Percentiles rank a stretch among this genome's conserved stretches.
Evolutionary conservation across 2,329 filamentous ascomycete species (phyloP).

Genomic region (Berkeleyomyces rouxiae): DNA sequence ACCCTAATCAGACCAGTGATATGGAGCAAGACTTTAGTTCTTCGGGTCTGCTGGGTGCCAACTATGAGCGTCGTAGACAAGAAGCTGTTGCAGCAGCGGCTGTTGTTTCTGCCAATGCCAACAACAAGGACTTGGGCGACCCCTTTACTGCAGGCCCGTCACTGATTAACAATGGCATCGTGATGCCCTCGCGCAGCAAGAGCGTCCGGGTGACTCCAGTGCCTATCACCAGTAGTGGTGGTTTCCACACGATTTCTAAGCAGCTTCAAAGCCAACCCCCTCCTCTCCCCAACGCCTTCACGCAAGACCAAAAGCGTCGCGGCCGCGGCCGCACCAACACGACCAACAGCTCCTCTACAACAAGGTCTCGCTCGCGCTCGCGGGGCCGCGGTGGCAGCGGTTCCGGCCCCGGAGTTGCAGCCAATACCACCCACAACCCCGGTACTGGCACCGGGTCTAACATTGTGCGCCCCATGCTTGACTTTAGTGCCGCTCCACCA

Average conservation of each 20-base stretch:
- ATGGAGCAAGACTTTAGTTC: conserved; percentile 30
- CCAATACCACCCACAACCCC: conserved; percentile 10
- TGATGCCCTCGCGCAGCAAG: conserved; percentile 6
- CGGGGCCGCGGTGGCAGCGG: conserved; percentile 17
- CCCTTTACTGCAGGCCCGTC: conserved; percentile 41
- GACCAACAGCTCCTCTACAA: not conserved
- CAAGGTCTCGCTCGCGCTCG: conserved; percentile 16
- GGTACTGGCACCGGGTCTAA: not conserved
- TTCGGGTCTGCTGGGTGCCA: conserved; percentile 34
- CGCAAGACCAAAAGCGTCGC: conserved; percentile 6
- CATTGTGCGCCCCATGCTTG: conserved; percentile 31
- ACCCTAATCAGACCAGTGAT: not conserved
- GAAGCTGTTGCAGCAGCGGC: conserved; percentile 16
- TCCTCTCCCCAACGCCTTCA: conserved; percentile 8
- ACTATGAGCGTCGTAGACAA: conserved; percentile 32
- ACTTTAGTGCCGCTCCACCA: conserved; percentile 45
- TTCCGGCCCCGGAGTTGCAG: conserved; percentile 14
- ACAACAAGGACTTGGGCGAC: conserved; percentile 20
- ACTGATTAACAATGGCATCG: conserved; percentile 30
- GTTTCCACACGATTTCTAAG: conserved; percentile 11
- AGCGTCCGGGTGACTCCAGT: not conserved
- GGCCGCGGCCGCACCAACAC: conserved; percentile 7
- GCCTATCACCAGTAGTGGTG: not conserved
- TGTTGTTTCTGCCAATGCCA: conserved; percentile 18
- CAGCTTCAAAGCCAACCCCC: not conserved